These are phyloP conservation scores for Nicotiana paniculata DNA, from an alignment of 257 asterid species.

Conservation along the genomic window DNA sequence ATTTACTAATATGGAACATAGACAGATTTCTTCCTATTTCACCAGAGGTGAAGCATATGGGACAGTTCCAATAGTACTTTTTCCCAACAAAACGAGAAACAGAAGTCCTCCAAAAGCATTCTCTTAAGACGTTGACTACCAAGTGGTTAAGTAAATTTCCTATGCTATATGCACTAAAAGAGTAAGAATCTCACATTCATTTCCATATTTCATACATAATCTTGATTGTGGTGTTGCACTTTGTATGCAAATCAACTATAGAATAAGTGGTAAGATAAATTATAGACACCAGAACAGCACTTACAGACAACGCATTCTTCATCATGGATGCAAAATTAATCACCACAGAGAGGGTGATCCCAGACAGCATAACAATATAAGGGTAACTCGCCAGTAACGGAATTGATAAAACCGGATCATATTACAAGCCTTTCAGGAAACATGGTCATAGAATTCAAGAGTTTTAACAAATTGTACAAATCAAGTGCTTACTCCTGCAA, in stretches of 20 bases:
- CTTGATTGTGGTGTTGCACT: neutral
- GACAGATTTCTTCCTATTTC: neutral
- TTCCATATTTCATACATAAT: neutral
- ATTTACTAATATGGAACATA: neutral
- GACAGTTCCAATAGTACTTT: neutral
- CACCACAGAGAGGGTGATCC: conserved; percentile 38
- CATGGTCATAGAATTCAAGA: neutral
- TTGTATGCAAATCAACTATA: neutral
- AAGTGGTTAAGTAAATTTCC: neutral
- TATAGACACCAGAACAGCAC: conserved; percentile 11
- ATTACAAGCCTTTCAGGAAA: neutral
- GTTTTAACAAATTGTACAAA: neutral
- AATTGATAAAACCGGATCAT: conserved; percentile 49
- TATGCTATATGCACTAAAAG: neutral
- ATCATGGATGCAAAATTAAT: conserved; percentile 60
- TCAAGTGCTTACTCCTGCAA: conserved; percentile 50
- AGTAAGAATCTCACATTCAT: neutral
- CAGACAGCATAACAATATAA: conserved; percentile 54
- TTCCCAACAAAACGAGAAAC: neutral
- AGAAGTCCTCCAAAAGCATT: neutral
- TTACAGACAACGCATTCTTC: conserved; percentile 66
- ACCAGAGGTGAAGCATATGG: neutral
- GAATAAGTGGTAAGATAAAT: neutral
- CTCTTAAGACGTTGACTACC: neutral
- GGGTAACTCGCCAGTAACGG: conserved; percentile 62